These are phyloP conservation scores for Neurospora sp. DNA, from an alignment of 495 filamentous ascomycete species.

Conservation along the genomic window DNA sequence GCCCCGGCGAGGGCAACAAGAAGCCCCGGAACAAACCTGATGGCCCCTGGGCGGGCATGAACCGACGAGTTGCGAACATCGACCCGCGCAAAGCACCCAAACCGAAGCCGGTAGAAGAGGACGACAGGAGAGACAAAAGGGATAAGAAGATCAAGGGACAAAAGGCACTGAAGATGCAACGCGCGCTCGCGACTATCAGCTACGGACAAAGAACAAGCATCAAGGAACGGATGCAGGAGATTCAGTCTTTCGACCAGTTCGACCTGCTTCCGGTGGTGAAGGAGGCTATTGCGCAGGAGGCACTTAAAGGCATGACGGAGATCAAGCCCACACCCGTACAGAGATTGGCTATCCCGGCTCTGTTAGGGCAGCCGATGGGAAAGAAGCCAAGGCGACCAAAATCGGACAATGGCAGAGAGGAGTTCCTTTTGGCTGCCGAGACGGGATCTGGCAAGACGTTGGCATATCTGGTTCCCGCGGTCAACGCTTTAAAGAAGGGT, in stretches of 20 bases:
- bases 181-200: conserved; percentile 58
- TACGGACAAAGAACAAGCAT: conserved; percentile 60
- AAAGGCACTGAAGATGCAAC: conserved; percentile 95
- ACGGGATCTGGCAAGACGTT: conserved; percentile 96
- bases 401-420: conserved; percentile 37
- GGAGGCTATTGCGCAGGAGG: conserved; percentile 60
- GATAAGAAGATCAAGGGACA: conserved; percentile 27
- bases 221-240: conserved; percentile 56
- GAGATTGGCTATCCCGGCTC: conserved; percentile 69
- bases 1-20: conserved; percentile 15
- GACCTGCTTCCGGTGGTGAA: conserved; percentile 61
- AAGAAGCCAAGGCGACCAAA: background rate
- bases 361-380: conserved; percentile 40
- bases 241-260: conserved; percentile 74
- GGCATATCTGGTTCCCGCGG: conserved; percentile 72
- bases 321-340: conserved; percentile 80
- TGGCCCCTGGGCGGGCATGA: conserved; percentile 72
- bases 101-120: conserved; percentile 21
- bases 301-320: conserved; percentile 58
- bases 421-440: conserved; percentile 87
- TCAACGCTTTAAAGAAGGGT: conserved; percentile 73
- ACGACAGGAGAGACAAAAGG: conserved; percentile 16
- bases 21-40: conserved; percentile 28
- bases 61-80: conserved; percentile 59
- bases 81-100: conserved; percentile 19